phyloP scores from a whole-genome alignment of 2,329 filamentous ascomycete genomes.

The Orbilia blumenaviensis region DNA sequence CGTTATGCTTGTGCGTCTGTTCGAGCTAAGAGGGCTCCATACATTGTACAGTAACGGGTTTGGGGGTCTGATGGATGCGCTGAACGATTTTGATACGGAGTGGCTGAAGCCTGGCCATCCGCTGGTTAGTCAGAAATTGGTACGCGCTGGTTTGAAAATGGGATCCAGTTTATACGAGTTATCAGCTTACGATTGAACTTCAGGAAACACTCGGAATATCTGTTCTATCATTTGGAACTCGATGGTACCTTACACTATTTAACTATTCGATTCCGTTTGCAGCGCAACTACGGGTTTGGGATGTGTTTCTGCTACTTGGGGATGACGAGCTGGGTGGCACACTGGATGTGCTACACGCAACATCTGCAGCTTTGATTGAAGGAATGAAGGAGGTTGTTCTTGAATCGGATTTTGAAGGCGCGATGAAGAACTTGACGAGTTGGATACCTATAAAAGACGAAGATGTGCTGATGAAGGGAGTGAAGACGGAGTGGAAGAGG shows the following conservation, averaged over 20 bases:
- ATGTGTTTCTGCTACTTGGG: conserved; percentile 94
- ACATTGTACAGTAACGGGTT: conserved; percentile 86
- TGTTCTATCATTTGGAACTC: conserved; percentile 90
- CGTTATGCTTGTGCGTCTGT: conserved; percentile 94
- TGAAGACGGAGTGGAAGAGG: conserved; percentile 83
- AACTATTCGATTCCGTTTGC: conserved; percentile 95
- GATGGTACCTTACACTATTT: conserved; percentile 97
- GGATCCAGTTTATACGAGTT: neutral
- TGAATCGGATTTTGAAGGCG: conserved; percentile 94
- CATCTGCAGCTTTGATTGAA: conserved; percentile 87
- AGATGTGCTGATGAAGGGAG: conserved; percentile 89
- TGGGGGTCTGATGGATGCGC: conserved; percentile 81
- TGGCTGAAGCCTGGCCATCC: conserved; percentile 79
- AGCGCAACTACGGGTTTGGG: conserved; percentile 94
- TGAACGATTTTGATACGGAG: conserved; percentile 82
- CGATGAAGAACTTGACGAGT: conserved; percentile 94
- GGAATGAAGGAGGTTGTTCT: conserved; percentile 87
- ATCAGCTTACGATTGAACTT: neutral
- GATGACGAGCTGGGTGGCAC: conserved; percentile 75
- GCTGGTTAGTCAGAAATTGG: conserved; percentile 76
- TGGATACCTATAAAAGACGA: conserved; percentile 95
- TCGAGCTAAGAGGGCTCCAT: conserved; percentile 86
- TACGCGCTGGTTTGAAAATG: conserved; percentile 64
- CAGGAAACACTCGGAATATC: conserved; percentile 81
- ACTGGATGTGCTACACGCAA: conserved; percentile 87